A percentile compares a stretch with the other conserved stretches of the same genome.
These are phyloP conservation scores for Chondrostereum purpureum DNA, from an alignment of 1,284 basidiomycete genomes.

Conservation along the genomic window DNA sequence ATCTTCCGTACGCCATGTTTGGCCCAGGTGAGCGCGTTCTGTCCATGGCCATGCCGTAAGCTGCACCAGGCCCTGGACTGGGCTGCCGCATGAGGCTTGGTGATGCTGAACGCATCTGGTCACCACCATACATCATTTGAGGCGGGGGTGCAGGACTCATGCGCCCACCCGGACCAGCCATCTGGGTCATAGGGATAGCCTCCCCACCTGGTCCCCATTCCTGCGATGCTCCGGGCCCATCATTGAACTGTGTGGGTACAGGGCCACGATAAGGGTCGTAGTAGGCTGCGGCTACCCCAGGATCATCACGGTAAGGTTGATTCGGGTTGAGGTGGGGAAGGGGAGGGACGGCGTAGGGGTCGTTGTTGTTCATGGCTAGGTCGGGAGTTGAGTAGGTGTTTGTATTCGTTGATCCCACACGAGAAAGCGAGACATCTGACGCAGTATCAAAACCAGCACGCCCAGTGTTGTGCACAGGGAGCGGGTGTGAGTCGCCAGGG, in stretches of 20 bases:
- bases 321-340: constrained; percentile 75
- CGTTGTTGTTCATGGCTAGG: constrained; percentile 33
- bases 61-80: constrained; percentile 14
- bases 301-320: constrained; percentile 70
- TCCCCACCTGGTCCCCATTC: constrained; percentile 30
- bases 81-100: constrained; percentile 13
- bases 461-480: constrained; percentile 60
- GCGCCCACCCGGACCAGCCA: constrained; percentile 31
- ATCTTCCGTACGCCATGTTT: constrained; percentile 26
- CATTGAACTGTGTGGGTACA: constrained; percentile 56
- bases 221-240: constrained; percentile 26
- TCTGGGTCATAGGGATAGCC: constrained; percentile 73
- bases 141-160: constrained; percentile 39
- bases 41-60: constrained; percentile 29
- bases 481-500: constrained; percentile 42
- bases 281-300: constrained; percentile 37
- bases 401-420: constrained; percentile 49
- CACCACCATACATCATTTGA: constrained; percentile 20
- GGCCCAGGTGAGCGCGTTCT: constrained; percentile 25
- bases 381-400: constrained; percentile 32
- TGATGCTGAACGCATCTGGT: constrained; percentile 16
- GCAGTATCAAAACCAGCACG: constrained; percentile 59
- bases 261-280: constrained; percentile 78
- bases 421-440: constrained; percentile 50
- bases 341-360: constrained; percentile 79